These are phyloP conservation scores for Scutellaria minor DNA, from an alignment of 257 asterid genomes.

Conservation along the genomic window DNA sequence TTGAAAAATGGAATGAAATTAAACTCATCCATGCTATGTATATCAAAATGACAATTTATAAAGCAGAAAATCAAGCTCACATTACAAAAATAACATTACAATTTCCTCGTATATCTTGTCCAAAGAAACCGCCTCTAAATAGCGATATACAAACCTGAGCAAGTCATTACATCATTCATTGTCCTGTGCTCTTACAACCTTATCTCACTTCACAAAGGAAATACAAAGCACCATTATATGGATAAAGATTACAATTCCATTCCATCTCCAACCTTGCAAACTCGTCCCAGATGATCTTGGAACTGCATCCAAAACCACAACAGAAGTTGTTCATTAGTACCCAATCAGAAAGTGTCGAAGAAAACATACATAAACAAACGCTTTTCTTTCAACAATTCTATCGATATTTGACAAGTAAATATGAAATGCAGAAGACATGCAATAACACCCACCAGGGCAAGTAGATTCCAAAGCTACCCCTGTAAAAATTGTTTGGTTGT, in stretches of 20 bases:
- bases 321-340: neutral
- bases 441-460: constrained; percentile 64
- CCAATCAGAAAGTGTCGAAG: neutral
- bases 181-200: neutral
- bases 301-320: constrained; percentile 43
- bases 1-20: too few relatives aligned
- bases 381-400: too few relatives aligned
- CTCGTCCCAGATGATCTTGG: constrained; percentile 38
- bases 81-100: constrained; percentile 23
- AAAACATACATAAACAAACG: too few relatives aligned
- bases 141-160: constrained; percentile 24
- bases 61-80: neutral
- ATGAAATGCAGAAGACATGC: too few relatives aligned
- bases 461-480: constrained; percentile 45
- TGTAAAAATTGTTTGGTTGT: constrained; percentile 48
- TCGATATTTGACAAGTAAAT: neutral
- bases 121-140: constrained; percentile 5
- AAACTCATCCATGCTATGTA: neutral
- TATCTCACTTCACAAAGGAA: constrained; percentile 36
- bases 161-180: constrained; percentile 17
- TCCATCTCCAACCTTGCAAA: constrained; percentile 45
- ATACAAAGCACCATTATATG: constrained; percentile 43
- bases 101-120: constrained; percentile 9
- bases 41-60: neutral
- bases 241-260: constrained; percentile 32